A percentile compares a stretch with the other conserved stretches of the same genome.
These are phyloP conservation scores for Amniculicola lignicola DNA, from an alignment of 495 filamentous ascomycete species.

Conservation along the genomic window DNA sequence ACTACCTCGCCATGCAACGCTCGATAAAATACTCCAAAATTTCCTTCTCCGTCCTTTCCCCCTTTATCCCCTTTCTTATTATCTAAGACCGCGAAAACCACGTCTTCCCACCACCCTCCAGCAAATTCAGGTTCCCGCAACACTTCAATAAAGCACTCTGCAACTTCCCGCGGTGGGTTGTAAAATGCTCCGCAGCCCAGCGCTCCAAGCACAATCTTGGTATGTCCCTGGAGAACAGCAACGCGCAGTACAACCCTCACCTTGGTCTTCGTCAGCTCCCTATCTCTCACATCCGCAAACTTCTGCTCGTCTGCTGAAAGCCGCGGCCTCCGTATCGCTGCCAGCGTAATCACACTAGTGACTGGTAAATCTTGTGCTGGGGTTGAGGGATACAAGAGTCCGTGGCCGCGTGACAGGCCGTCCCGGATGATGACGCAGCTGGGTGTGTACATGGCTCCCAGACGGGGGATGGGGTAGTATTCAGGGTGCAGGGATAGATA, in stretches of 20 bases:
- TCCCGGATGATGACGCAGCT: slow-evolving; percentile 55
- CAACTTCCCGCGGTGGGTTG: slow-evolving; percentile 61
- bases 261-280: slow-evolving; percentile 54
- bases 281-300: slow-evolving; percentile 38
- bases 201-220: slow-evolving; percentile 60
- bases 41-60: slow-evolving; percentile 42
- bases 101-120: slow-evolving; percentile 55
- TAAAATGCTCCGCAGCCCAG: slow-evolving; percentile 64
- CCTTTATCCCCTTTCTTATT: slow-evolving; percentile 18
- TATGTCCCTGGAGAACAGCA: slow-evolving; percentile 51
- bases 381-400: slow-evolving; percentile 42
- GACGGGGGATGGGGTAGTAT: slow-evolving; percentile 56
- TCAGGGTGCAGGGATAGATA: slow-evolving; percentile 48
- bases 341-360: slow-evolving; percentile 58
- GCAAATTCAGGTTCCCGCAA: slow-evolving; percentile 53
- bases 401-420: slow-evolving; percentile 43
- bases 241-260: slow-evolving; percentile 58
- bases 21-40: slow-evolving; percentile 49
- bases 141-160: slow-evolving; percentile 57
- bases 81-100: slow-evolving; percentile 55
- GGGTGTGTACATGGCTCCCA: slow-evolving; percentile 58
- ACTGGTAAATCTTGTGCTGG: slow-evolving; percentile 43
- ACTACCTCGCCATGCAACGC: slow-evolving; percentile 48
- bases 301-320: slow-evolving; percentile 22
- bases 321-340: slow-evolving; percentile 49